These are phyloP conservation scores for Phyllosticta paracitricarpa DNA, from an alignment of 2,329 filamentous ascomycete species.

Conservation along the genomic window DNA sequence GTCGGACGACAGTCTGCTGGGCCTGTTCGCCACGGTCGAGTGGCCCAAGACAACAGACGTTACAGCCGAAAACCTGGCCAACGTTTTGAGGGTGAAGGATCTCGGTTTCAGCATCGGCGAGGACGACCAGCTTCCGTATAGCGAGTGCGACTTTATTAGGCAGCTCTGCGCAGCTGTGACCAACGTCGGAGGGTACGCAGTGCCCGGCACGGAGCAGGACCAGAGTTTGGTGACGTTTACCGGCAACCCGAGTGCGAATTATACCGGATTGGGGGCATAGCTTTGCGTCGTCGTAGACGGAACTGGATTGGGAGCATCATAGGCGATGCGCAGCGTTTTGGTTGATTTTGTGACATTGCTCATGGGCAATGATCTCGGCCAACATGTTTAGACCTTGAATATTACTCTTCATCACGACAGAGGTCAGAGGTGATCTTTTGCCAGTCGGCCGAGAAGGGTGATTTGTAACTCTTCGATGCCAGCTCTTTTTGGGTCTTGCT, in stretches of 20 bases:
- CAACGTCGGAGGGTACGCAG: constrained; percentile 7
- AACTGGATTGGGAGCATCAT: neutral
- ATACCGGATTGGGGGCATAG: neutral
- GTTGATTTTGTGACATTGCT: neutral
- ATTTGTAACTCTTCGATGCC: no score
- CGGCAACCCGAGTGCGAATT: constrained; percentile 7
- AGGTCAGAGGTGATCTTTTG: no score
- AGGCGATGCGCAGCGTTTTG: neutral
- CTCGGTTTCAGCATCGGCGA: constrained; percentile 1
- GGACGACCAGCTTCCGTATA: constrained; percentile 3
- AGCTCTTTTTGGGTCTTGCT: no score
- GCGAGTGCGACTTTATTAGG: constrained; percentile 7
- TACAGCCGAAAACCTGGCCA: neutral
- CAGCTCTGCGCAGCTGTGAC: constrained; percentile 6
- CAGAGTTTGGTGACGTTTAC: constrained; percentile 4
- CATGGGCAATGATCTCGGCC: neutral
- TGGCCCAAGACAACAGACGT: neutral
- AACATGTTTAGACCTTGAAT: neutral
- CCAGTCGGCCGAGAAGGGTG: no score
- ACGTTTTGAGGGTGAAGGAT: constrained; percentile 1
- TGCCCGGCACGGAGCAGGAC: constrained; percentile 2
- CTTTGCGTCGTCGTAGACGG: neutral
- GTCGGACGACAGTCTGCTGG: neutral
- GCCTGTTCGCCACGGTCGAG: neutral
- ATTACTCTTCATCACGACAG: no score